A percentile compares a stretch with the other conserved stretches of the same genome.
Conservation (phyloP, 2,329 filamentous ascomycete genomes). For the Aspergillus fijiensis region DNA sequence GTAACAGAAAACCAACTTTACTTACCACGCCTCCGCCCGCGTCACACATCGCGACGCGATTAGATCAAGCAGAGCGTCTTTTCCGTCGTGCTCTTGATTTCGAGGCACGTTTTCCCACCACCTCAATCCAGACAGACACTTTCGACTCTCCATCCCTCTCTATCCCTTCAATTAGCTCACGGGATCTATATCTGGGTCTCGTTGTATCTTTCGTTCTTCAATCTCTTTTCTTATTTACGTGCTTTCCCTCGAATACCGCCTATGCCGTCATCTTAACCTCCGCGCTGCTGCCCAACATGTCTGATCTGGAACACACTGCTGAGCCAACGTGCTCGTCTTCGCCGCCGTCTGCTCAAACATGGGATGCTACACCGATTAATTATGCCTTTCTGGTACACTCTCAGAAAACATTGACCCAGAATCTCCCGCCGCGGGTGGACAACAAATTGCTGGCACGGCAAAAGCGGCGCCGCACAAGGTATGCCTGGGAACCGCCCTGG, state of each 20-base stretch:
- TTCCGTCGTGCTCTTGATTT: conserved; percentile 22
- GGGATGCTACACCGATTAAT: conserved; percentile 35
- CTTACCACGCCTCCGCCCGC: conserved; percentile 24
- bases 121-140: neutral
- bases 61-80: conserved; percentile 18
- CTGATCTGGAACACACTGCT: conserved; percentile 35
- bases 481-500: conserved; percentile 21
- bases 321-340: conserved; percentile 34
- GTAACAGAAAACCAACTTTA: neutral
- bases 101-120: conserved; percentile 21
- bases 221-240: conserved; percentile 11
- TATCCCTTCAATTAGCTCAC: conserved; percentile 1
- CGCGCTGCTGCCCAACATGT: conserved; percentile 29
- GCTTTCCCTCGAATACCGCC: conserved; percentile 10
- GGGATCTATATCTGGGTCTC: neutral
- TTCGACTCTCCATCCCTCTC: neutral
- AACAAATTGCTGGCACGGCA: conserved; percentile 61
- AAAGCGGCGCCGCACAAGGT: conserved; percentile 63
- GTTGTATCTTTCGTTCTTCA: conserved; percentile 7
- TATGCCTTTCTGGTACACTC: conserved; percentile 63
- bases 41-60: conserved; percentile 38
- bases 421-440: conserved; percentile 58
- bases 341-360: conserved; percentile 32
- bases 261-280: conserved; percentile 20
- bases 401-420: conserved; percentile 56